Conservation (phyloP, 2,329 filamentous ascomycete genomes). For the Penicillium sp. region DNA sequence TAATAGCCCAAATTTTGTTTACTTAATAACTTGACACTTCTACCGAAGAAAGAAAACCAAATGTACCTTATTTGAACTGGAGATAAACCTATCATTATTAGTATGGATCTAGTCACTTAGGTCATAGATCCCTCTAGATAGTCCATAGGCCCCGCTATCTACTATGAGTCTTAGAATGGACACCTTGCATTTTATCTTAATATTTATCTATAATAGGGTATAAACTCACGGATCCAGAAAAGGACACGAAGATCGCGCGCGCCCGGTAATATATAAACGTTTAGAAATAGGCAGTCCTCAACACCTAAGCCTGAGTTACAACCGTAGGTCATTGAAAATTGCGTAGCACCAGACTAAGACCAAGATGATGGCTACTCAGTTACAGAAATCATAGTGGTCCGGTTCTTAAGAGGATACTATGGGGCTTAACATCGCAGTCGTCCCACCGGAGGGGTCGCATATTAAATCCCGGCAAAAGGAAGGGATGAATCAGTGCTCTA, state of each 20-base stretch:
- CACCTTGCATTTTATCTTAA: neutral
- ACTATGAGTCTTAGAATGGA: neutral
- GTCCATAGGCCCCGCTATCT: slow-evolving; percentile 39
- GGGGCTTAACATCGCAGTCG: slow-evolving; percentile 35
- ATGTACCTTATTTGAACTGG: slow-evolving; percentile 42
- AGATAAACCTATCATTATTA: slow-evolving; percentile 51
- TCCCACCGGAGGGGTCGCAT: slow-evolving; percentile 36
- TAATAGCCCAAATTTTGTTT: slow-evolving; percentile 1
- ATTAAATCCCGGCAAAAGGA: slow-evolving; percentile 30
- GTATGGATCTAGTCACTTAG: slow-evolving; percentile 46
- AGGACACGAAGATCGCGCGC: slow-evolving; percentile 34
- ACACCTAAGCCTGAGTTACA: slow-evolving; percentile 21
- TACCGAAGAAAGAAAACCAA: slow-evolving; percentile 46
- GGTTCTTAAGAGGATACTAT: slow-evolving; percentile 22
- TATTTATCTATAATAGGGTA: neutral
- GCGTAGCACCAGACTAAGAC: slow-evolving; percentile 29
- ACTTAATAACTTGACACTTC: slow-evolving; percentile 43
- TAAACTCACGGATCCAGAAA: slow-evolving; percentile 23
- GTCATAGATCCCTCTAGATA: slow-evolving; percentile 40
- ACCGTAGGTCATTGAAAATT: slow-evolving; percentile 11
- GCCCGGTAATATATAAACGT: slow-evolving; percentile 29
- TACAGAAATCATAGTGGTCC: slow-evolving; percentile 24
- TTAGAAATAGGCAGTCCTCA: slow-evolving; percentile 42
- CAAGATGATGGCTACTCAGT: slow-evolving; percentile 30
- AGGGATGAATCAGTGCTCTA: too few species aligned